Evolutionary conservation across 129 eudicot genomes (phyloP).

Genomic region (Logfia minima): DNA sequence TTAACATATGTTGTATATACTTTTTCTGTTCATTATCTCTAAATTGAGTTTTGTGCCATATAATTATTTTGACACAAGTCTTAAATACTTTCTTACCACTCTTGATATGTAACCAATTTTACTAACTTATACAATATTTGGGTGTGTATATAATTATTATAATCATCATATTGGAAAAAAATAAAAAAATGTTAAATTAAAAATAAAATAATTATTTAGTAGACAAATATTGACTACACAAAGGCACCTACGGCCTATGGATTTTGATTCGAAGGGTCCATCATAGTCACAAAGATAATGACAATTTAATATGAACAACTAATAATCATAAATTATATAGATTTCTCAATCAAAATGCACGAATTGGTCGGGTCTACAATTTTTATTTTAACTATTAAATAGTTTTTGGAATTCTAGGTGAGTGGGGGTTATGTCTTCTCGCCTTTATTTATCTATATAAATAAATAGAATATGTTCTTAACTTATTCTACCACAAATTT

Average conservation of each 20-base stretch:
- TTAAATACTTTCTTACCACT: too few relatives aligned
- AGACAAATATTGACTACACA: conserved; percentile 18
- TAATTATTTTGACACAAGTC: too few relatives aligned
- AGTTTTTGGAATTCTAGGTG: conserved; percentile 1
- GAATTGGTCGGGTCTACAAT: conserved; percentile 23
- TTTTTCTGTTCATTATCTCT: too few relatives aligned
- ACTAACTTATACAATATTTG: too few relatives aligned
- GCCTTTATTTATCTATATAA: not conserved
- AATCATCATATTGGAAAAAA: too few relatives aligned
- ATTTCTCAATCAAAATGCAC: not conserved
- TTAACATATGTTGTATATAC: too few relatives aligned
- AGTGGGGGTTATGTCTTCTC: not conserved
- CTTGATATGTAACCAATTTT: too few relatives aligned
- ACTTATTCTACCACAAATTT: not conserved
- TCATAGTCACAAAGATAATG: conserved; percentile 19
- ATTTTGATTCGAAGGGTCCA: conserved; percentile 28
- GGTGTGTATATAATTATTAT: too few relatives aligned
- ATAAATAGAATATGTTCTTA: not conserved
- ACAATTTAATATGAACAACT: conserved; percentile 11
- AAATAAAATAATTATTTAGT: not conserved
- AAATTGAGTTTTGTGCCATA: too few relatives aligned
- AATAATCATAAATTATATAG: not conserved
- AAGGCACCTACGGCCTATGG: conserved; percentile 11
- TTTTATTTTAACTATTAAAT: conserved; percentile 1
- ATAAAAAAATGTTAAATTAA: too few relatives aligned